Evolutionary conservation across 805 yeast genomes (phyloP).

Genomic region (Vanderwaltozyma yarrowii): DNA sequence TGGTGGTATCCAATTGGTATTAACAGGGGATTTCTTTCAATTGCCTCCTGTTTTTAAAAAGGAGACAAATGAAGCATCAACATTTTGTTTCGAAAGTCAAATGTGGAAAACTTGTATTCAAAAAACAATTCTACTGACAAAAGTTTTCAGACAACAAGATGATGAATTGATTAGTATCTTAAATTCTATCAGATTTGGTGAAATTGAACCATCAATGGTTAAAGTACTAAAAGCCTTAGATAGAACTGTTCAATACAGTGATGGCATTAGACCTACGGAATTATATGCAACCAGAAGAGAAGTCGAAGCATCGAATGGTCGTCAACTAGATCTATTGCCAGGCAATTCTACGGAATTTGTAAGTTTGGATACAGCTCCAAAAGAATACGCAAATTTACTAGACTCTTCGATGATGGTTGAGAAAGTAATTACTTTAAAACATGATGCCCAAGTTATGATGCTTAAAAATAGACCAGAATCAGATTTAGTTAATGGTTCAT

Average conservation of each 20-base stretch:
- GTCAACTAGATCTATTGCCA: slow-evolving; percentile 38
- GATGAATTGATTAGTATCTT: slow-evolving; percentile 63
- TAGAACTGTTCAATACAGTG: slow-evolving; percentile 49
- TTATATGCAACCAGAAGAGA: slow-evolving; percentile 78
- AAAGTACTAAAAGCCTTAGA: slow-evolving; percentile 41
- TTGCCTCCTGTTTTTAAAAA: slow-evolving; percentile 74
- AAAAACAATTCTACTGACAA: slow-evolving; percentile 58
- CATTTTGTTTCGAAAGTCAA: slow-evolving; percentile 66
- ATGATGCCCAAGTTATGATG: slow-evolving; percentile 92
- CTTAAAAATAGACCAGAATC: slow-evolving; percentile 66
- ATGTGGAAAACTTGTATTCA: slow-evolving; percentile 59
- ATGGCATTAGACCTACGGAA: slow-evolving; percentile 84
- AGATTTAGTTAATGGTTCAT: slow-evolving; percentile 75
- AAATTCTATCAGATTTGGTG: slow-evolving; percentile 71
- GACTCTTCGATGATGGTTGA: slow-evolving; percentile 65
- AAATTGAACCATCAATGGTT: slow-evolving; percentile 40
- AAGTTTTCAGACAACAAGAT: slow-evolving; percentile 84
- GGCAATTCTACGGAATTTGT: slow-evolving; percentile 38
- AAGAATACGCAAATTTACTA: slow-evolving; percentile 29
- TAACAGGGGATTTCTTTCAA: slow-evolving; percentile 95
- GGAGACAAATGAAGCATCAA: slow-evolving; percentile 20
- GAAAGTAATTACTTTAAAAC: slow-evolving; percentile 50
- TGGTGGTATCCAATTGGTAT: slow-evolving; percentile 85
- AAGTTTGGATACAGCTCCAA: slow-evolving; percentile 35
- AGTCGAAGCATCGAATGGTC: slow-evolving; percentile 65